These are phyloP conservation scores for Candolleomyces efflorescens DNA, from an alignment of 768 basidiomycete species.

Conservation along the genomic window DNA sequence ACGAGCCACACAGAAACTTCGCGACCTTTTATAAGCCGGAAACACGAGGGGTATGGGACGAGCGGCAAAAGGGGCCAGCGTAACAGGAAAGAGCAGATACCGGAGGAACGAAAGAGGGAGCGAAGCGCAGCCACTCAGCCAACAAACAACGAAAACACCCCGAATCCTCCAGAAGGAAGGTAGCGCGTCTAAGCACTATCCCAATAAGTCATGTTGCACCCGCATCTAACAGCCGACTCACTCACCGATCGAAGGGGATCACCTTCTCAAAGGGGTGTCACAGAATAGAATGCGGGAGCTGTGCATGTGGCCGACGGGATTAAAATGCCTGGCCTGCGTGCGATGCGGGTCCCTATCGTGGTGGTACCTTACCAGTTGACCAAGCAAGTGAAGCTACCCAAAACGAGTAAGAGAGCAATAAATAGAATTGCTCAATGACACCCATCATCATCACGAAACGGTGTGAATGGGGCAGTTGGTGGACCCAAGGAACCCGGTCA, in stretches of 20 bases:
- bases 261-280: too few species aligned
- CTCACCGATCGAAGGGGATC: too few species aligned
- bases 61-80: too few species aligned
- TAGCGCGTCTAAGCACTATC: neutral
- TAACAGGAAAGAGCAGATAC: too few species aligned
- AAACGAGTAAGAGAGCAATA: neutral
- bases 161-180: too few species aligned
- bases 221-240: too few species aligned
- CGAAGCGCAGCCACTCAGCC: too few species aligned
- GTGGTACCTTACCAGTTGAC: neutral
- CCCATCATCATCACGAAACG: too few species aligned
- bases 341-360: neutral
- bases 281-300: too few species aligned
- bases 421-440: too few species aligned
- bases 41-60: neutral
- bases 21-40: slow-evolving; percentile 2
- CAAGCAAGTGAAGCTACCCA: neutral
- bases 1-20: neutral
- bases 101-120: too few species aligned
- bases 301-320: neutral
- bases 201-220: neutral
- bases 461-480: neutral
- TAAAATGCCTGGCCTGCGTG: neutral
- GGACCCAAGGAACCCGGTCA: slow-evolving; percentile 2
- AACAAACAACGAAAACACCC: too few species aligned